Evolutionary conservation across 139 green algal species (phyloP), one percentile per base, ranked within the genome.

Genomic region (Tetratostichococcus sp.): DNA sequence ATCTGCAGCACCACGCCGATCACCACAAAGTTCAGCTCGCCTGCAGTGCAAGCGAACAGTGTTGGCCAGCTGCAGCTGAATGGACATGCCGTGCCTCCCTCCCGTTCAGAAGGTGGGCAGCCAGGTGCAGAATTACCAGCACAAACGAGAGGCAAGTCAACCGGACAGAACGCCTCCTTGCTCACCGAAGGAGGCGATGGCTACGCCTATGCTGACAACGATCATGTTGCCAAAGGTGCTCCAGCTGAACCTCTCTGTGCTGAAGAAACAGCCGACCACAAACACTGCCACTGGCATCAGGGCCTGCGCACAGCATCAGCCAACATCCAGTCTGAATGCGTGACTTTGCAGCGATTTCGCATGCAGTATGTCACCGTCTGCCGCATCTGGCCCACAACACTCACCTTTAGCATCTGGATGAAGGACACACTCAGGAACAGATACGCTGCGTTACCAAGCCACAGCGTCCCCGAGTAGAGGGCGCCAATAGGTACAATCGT

Each of bases 1-100:
- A 99, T 88, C 88, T 98, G 95, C 77, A 97, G 84, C 21, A 95
- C 42, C 35, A 98, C 77, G 19, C 95, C 95, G 23, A 85, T 86
- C 30, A 91, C 30, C 17, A 95, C 83, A 31, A 99, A 90, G 83
- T 96, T 95, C 65, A 90, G 31, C 81, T 96, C 92, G 91, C 91
- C n/a, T 92, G 80, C 62, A 62, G 14, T 8, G 50, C 88, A 50
- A 50, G 6, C 93, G 6, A 96, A 26, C 50, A 50, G 39, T 6
- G 39, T 6, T 50, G 39, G 11, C n/a, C n/a, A n/a, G n/a, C n/a
- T n/a, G n/a, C n/a, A n/a, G n/a, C n/a, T n/a, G n/a, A n/a, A n/a
- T n/a, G n/a, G n/a, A n/a, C n/a, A n/a, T n/a, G n/a, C n/a, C n/a
- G n/a, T n/a, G n/a, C n/a, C n/a, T n/a, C n/a, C n/a, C n/a, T n/a